A percentile compares a stretch with the other conserved stretches of the same genome.
Evolutionary conservation across 139 green algal species (phyloP).

Genomic region (Coelastrella sp.): DNA sequence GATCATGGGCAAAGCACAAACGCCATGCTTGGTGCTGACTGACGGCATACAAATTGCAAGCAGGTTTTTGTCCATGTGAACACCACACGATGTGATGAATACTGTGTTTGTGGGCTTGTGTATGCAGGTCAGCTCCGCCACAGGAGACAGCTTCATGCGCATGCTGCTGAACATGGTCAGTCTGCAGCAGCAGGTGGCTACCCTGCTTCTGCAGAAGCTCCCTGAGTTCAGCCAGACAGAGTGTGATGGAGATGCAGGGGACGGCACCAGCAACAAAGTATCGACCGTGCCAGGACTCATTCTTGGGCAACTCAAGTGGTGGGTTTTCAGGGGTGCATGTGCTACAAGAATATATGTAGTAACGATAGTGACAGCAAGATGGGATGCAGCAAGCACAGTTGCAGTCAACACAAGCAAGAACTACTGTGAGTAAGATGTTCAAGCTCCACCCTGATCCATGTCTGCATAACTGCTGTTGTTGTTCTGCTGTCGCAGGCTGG

Average conservation of each 20-base stretch:
- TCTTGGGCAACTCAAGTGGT: constrained; percentile 59
- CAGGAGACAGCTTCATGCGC: constrained; percentile 49
- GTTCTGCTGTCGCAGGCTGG: constrained; percentile 45
- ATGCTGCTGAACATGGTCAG: constrained; percentile 36
- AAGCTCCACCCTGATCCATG: too few species aligned
- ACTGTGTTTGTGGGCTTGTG: background rate
- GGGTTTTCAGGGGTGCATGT: background rate
- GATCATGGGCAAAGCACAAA: too few species aligned
- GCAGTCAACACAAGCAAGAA: too few species aligned
- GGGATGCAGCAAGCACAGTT: too few species aligned
- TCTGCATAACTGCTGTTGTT: too few species aligned
- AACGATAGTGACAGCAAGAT: too few species aligned
- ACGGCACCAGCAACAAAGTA: background rate
- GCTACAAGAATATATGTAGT: too few species aligned
- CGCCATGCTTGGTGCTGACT: too few species aligned
- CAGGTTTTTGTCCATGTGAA: background rate
- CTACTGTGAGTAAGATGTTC: too few species aligned
- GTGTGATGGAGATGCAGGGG: background rate
- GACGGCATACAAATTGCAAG: too few species aligned
- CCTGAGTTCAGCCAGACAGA: constrained; percentile 43
- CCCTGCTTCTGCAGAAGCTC: constrained; percentile 51
- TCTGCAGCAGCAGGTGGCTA: constrained; percentile 45
- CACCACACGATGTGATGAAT: background rate
- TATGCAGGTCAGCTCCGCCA: constrained; percentile 17
- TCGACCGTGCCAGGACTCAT: constrained; percentile 48